Base-by-base conservation (phyloP, 148 eudicot genomes). In the Linanthus parryae region DNA sequence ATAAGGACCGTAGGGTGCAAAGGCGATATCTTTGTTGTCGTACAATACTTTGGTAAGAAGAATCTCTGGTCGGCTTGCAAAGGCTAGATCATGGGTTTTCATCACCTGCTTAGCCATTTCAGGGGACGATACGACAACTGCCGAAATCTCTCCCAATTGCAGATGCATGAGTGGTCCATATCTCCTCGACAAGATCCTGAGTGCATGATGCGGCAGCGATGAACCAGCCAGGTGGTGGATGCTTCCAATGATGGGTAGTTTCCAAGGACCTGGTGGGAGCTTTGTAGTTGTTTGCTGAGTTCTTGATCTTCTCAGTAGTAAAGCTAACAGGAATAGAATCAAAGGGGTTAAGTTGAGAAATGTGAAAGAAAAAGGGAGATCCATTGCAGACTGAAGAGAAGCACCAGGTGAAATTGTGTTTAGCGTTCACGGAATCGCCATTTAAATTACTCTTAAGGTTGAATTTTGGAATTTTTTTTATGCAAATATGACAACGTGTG, bases 221-320 rank as follows among this genome's bases (percentile, higher is more conserved):
- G n/a, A n/a, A 29, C 49, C 28, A 21, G 24, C 8, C 11, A 44
- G 49, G 21, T 44, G 49, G 26, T 44, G 49, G 3, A 44, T 22
- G 49, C 24, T 44, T 8, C 49, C 49, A 8, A 44, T 44, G 14
- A 44, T 26, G 12, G 49, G 49, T 13, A 44, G 18, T 44, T 44
- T 44, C 49, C 49, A 21, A 21, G 49, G 49, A 14, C 49, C 49
- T 3, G 49, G 49, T 44, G 49, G 49, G 8, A 44, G 26, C 1
- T 22, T 44, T 42, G 16, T 14, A 10, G 45, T 16, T 10, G 13
- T 42, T 42, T 5, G 4, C 20, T 10, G 19, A 14, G 2, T 42
- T 42, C 20, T n/a, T 42, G 5, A 16, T 23, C 7, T 14, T n/a
- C 20, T 42, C 20, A 2, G 45, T 42, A n/a, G n/a, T 42, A 42